These are phyloP conservation scores for Talaromyces liani DNA, from an alignment of 495 filamentous ascomycete species.

Conservation along the genomic window DNA sequence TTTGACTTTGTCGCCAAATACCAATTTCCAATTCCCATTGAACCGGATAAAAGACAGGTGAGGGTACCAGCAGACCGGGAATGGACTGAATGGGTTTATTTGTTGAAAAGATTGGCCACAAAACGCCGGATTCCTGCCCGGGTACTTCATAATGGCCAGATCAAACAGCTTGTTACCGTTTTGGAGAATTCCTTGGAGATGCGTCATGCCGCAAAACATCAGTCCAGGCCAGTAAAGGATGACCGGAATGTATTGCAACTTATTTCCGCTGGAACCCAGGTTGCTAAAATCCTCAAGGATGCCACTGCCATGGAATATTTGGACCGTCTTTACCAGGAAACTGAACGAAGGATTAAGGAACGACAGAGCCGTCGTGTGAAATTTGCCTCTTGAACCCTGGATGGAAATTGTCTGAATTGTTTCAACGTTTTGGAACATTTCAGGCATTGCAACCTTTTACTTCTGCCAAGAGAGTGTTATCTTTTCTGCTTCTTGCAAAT, in stretches of 20 bases:
- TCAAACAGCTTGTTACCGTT: conserved; percentile 79
- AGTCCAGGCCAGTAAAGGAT: conserved; percentile 77
- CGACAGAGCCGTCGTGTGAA: conserved; percentile 43
- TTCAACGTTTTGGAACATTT: not conserved
- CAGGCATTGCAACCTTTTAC: not conserved
- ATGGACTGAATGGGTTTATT: conserved; percentile 90
- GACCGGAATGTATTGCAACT: conserved; percentile 83
- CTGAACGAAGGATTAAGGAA: conserved; percentile 68
- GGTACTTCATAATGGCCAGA: conserved; percentile 80
- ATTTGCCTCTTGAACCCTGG: conserved; percentile 18
- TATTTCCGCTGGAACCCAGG: conserved; percentile 77
- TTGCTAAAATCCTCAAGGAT: conserved; percentile 80
- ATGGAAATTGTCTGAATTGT: not conserved
- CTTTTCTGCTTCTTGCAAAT: not conserved
- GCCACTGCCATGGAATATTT: conserved; percentile 71
- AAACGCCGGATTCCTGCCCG: conserved; percentile 77
- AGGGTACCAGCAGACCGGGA: conserved; percentile 72
- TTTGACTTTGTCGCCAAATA: conserved; percentile 88
- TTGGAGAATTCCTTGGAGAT: conserved; percentile 80
- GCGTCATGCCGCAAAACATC: conserved; percentile 77
- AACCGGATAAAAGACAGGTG: conserved; percentile 71
- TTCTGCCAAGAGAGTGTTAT: not conserved
- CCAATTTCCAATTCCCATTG: conserved; percentile 79
- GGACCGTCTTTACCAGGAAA: conserved; percentile 62
- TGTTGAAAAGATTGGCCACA: conserved; percentile 77